Percentiles rank a stretch among this genome's conserved stretches.
These are phyloP conservation scores for Porphyrellus sp. DNA, from an alignment of 1,284 basidiomycete genomes.

Conservation along the genomic window DNA sequence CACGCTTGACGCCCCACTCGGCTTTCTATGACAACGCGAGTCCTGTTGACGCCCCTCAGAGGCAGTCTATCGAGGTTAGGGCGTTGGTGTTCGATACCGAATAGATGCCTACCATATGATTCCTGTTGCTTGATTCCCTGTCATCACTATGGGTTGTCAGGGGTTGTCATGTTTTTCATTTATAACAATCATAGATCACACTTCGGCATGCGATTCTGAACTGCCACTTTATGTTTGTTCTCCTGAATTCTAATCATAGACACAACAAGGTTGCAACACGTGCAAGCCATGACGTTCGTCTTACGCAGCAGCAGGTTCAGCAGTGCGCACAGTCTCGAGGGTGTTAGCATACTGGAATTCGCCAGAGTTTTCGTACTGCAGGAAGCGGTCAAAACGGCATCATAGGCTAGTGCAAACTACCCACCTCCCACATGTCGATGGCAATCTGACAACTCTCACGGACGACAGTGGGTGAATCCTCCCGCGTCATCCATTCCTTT, in stretches of 20 bases:
- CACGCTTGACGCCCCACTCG: slow-evolving; percentile 46
- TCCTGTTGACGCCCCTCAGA: slow-evolving; percentile 39
- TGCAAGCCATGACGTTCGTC: not conserved
- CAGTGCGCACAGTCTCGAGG: slow-evolving; percentile 31
- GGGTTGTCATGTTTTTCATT: not conserved
- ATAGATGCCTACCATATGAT: slow-evolving; percentile 4
- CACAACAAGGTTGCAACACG: not conserved
- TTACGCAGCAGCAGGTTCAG: slow-evolving; percentile 20
- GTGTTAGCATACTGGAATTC: slow-evolving; percentile 84
- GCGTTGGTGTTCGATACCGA: slow-evolving; percentile 28
- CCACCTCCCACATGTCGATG: slow-evolving; percentile 94
- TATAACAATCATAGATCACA: not conserved
- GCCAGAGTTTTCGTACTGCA: slow-evolving; percentile 83
- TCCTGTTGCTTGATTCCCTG: not conserved
- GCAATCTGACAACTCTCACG: slow-evolving; percentile 96
- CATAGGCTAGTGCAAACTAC: slow-evolving; percentile 20
- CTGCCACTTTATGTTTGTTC: too few relatives aligned
- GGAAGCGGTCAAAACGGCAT: slow-evolving; percentile 2
- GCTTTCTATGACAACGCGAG: slow-evolving; percentile 43
- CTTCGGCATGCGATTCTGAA: not conserved
- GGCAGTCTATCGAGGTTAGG: slow-evolving; percentile 31
- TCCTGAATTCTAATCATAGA: not conserved
- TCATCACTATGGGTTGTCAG: too few relatives aligned
- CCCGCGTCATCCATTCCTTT: slow-evolving; percentile 78
- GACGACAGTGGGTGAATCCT: slow-evolving; percentile 85